These are phyloP conservation scores for Nakazawaea holstii DNA, from an alignment of 805 yeast genomes.

Conservation along the genomic window DNA sequence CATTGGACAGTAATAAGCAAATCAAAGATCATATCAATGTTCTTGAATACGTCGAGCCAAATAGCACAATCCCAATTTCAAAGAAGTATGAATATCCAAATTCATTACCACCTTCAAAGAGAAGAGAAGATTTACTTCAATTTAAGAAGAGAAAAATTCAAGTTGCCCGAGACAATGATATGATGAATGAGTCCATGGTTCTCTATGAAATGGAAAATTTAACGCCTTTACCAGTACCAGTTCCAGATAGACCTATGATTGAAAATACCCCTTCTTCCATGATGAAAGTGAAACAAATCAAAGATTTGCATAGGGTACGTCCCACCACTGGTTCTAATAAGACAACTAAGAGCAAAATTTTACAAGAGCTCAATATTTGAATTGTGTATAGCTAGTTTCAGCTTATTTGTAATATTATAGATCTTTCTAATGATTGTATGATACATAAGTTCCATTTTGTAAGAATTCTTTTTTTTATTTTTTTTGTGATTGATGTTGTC, in stretches of 20 bases:
- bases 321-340: not conserved
- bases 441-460: too few relatives aligned
- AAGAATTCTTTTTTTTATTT: too few relatives aligned
- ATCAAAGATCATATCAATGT: not conserved
- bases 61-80: not conserved
- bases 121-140: constrained; percentile 1
- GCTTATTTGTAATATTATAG: too few relatives aligned
- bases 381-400: too few relatives aligned
- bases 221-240: constrained; percentile 8
- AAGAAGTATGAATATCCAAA: constrained; percentile 1
- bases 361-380: constrained; percentile 5
- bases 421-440: too few relatives aligned
- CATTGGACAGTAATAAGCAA: not conserved
- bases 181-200: not conserved
- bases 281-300: constrained; percentile 1
- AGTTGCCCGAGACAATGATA: not conserved
- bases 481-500: too few relatives aligned
- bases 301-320: not conserved
- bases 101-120: not conserved
- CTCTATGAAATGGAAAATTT: constrained; percentile 1
- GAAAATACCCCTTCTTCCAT: constrained; percentile 8
- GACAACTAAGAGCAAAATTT: not conserved
- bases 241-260: constrained; percentile 5
- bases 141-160: not conserved
- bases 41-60: not conserved